Conservation (phyloP, 2,329 filamentous ascomycete genomes). For the Tolypocladium amazonense region DNA sequence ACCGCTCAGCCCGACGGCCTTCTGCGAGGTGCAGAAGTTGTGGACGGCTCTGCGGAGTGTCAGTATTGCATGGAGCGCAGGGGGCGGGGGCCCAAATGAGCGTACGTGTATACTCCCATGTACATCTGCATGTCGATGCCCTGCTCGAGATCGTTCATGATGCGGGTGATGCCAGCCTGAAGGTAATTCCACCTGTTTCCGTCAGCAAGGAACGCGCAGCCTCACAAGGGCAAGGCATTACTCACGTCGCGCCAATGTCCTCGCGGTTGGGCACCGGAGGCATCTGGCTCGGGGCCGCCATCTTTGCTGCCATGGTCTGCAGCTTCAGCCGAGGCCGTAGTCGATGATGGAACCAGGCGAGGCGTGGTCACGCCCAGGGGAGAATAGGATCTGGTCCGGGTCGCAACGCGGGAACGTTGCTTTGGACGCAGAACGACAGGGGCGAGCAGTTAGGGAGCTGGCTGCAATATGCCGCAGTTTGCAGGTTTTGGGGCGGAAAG, state of each 20-base stretch:
- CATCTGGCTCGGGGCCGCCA: constrained; percentile 32
- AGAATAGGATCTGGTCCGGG: not conserved
- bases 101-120: constrained; percentile 89
- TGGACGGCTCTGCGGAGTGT: constrained; percentile 62
- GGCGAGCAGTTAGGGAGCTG: not conserved
- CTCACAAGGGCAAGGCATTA: constrained; percentile 1
- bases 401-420: not conserved
- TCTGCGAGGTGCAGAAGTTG: constrained; percentile 98
- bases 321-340: not conserved
- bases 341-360: not conserved
- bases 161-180: constrained; percentile 76
- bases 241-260: constrained; percentile 44
- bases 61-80: not conserved
- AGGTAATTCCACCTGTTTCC: constrained; percentile 73
- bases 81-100: constrained; percentile 1
- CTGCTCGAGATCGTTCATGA: constrained; percentile 86
- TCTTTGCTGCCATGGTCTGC: constrained; percentile 21
- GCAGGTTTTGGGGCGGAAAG: not conserved
- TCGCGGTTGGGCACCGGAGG: constrained; percentile 50
- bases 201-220: constrained; percentile 10
- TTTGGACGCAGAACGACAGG: not conserved
- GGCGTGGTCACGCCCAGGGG: constrained; percentile 2
- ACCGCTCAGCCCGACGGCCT: constrained; percentile 57
- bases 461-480: not conserved
- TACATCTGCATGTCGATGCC: constrained; percentile 95